phyloP scores from a whole-genome alignment of 495 filamentous ascomycete genomes.

The Zalerion maritima region DNA sequence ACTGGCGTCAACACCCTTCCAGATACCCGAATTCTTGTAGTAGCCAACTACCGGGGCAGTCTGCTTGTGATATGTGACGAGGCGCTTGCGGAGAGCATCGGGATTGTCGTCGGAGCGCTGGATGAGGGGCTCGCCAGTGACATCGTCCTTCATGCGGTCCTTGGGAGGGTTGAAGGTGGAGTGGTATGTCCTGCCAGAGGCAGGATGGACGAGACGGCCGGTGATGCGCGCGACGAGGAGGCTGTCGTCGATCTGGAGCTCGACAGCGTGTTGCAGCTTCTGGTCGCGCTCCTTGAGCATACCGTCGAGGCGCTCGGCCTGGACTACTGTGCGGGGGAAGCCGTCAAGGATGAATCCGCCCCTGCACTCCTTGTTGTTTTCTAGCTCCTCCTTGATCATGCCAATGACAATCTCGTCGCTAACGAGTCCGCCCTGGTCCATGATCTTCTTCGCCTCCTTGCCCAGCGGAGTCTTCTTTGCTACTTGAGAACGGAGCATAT shows the following conservation, averaged over 20 bases:
- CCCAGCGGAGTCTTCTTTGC: conserved; percentile 93
- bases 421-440: conserved; percentile 94
- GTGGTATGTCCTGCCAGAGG: conserved; percentile 93
- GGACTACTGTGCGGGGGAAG: conserved; percentile 90
- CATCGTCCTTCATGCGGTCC: conserved; percentile 81
- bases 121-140: conserved; percentile 92
- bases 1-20: conserved; percentile 90
- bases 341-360: conserved; percentile 99
- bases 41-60: conserved; percentile 84
- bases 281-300: conserved; percentile 67
- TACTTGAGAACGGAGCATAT: conserved; percentile 98
- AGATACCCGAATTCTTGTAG: conserved; percentile 94
- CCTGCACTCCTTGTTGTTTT: conserved; percentile 88
- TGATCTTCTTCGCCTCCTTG: conserved; percentile 99
- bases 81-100: conserved; percentile 89
- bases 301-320: conserved; percentile 83
- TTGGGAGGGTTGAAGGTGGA: conserved; percentile 98
- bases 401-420: conserved; percentile 98
- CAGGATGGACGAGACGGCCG: conserved; percentile 87
- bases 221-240: conserved; percentile 93
- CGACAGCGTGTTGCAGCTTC: conserved; percentile 81
- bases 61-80: conserved; percentile 87
- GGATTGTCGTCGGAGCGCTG: conserved; percentile 96
- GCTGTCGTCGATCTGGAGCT: conserved; percentile 90
- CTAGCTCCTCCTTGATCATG: conserved; percentile 96